Percentiles rank a stretch among this genome's conserved stretches.
Evolutionary conservation across 1,284 basidiomycete genomes (phyloP).

Genomic region (Erythrobasidium hasegawianum): DNA sequence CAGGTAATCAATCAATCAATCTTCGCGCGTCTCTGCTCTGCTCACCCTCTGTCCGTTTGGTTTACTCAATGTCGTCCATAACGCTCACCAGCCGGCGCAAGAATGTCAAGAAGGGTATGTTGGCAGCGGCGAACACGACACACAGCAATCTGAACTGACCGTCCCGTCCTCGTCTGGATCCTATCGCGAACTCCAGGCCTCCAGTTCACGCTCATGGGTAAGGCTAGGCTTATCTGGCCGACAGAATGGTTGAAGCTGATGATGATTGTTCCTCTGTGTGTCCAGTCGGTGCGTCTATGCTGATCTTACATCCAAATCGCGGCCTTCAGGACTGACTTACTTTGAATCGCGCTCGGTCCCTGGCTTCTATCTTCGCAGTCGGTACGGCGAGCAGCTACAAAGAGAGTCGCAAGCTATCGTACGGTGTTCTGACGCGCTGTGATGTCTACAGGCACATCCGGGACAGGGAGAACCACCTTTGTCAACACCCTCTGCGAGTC

Average conservation of each 20-base stretch:
- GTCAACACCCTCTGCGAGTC: constrained; percentile 92
- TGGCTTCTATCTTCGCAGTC: constrained; percentile 3
- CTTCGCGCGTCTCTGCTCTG: background rate
- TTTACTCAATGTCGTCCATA: constrained; percentile 14
- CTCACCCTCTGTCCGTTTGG: background rate
- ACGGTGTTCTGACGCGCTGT: constrained; percentile 53
- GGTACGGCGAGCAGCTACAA: background rate
- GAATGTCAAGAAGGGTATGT: constrained; percentile 76
- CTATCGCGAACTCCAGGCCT: constrained; percentile 8
- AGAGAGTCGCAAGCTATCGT: background rate
- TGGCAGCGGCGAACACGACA: background rate
- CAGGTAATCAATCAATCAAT: constrained; percentile 9
- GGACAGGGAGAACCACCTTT: constrained; percentile 93
- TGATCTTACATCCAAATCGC: background rate
- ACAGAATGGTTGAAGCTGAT: background rate
- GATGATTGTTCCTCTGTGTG: background rate
- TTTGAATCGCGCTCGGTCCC: constrained; percentile 1
- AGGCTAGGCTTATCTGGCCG: background rate
- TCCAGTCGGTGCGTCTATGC: background rate
- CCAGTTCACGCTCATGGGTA: constrained; percentile 34
- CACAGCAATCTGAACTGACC: background rate
- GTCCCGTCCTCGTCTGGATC: background rate
- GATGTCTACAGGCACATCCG: constrained; percentile 70
- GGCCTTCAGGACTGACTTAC: background rate
- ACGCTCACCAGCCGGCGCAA: constrained; percentile 52